A percentile compares a stretch with the other conserved stretches of the same genome.
phyloP scores from a whole-genome alignment of 163 green algal genomes.

The Scenedesmus sp. region DNA sequence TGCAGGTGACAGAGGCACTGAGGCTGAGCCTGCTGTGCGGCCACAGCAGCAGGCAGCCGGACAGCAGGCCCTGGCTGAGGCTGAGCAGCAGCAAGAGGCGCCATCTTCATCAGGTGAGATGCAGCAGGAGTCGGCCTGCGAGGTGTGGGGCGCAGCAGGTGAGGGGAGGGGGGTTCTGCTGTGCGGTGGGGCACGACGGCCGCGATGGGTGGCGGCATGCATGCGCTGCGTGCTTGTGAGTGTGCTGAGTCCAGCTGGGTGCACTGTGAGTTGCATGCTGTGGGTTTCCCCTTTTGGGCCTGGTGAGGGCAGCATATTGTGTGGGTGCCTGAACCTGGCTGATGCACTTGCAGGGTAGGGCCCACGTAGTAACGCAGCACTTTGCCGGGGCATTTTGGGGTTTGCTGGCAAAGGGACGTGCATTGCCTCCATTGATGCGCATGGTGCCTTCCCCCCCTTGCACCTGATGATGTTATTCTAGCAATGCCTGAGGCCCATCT shows the following conservation, averaged over 20 bases:
- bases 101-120: background rate
- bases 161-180: background rate
- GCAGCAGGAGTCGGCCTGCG: background rate
- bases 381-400: no score
- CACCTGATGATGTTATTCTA: background rate
- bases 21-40: background rate
- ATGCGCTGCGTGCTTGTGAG: no score
- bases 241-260: no score
- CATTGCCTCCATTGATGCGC: background rate
- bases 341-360: no score
- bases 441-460: background rate
- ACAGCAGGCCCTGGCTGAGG: background rate
- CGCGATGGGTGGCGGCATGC: no score
- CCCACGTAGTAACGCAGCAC: no score
- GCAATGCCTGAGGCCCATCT: background rate
- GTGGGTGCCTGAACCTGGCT: no score
- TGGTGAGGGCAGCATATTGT: no score
- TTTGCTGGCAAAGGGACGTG: background rate
- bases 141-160: background rate
- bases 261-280: no score
- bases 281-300: no score
- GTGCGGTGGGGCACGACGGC: background rate
- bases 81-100: background rate
- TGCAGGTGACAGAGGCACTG: background rate
- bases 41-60: background rate